Conservation (phyloP, 441 rosid species). For the Codiaeum variegatum region DNA sequence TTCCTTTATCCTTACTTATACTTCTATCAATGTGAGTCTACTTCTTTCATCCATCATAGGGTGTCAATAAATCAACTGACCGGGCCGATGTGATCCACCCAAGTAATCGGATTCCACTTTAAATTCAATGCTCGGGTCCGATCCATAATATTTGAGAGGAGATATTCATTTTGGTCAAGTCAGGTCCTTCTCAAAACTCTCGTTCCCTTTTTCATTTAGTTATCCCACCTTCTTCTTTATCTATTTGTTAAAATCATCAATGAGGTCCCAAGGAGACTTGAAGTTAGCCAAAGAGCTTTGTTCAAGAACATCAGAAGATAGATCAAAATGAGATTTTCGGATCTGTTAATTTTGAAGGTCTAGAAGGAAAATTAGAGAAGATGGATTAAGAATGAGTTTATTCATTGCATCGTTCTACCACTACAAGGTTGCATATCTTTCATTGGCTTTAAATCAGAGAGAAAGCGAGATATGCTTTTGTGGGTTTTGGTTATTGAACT, state of each 20-base stretch:
- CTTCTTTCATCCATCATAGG: not conserved
- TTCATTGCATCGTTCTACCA: slow-evolving; percentile 50
- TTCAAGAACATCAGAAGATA: slow-evolving; percentile 45
- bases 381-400: slow-evolving; percentile 36
- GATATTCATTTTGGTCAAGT: too few relatives aligned
- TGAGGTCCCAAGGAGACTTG: slow-evolving; percentile 40
- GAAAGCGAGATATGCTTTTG: not conserved
- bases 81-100: too few relatives aligned
- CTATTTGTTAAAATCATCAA: too few relatives aligned
- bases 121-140: too few relatives aligned
- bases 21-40: not conserved
- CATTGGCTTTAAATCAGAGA: not conserved
- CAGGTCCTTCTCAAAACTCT: too few relatives aligned
- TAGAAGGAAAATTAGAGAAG: slow-evolving; percentile 34
- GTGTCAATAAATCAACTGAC: too few relatives aligned
- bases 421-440: slow-evolving; percentile 40
- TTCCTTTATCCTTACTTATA: not conserved
- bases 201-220: too few relatives aligned
- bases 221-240: too few relatives aligned
- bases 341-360: slow-evolving; percentile 40
- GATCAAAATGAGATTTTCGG: slow-evolving; percentile 41
- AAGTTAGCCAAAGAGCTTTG: slow-evolving; percentile 51
- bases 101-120: too few relatives aligned
- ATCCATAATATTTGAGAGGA: too few relatives aligned
- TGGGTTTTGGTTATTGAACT: not conserved